These are phyloP conservation scores for Ulmus americana DNA, from an alignment of 331 rosid species.

Conservation along the genomic window DNA sequence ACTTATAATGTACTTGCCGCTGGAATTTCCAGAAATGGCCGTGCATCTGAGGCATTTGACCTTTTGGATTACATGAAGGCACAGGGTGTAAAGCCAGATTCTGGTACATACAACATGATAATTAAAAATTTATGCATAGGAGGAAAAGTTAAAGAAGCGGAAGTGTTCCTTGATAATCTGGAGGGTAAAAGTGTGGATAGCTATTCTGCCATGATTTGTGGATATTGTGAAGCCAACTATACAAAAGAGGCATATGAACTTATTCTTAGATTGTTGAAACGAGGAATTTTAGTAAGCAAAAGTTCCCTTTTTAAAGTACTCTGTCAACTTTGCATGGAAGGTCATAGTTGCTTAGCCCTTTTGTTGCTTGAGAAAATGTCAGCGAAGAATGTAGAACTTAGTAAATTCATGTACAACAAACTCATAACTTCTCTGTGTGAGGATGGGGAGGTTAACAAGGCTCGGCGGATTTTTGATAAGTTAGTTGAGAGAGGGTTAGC, in stretches of 20 bases:
- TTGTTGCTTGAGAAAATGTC: slow-evolving; percentile 38
- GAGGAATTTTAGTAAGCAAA: slow-evolving; percentile 32
- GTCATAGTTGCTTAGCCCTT: slow-evolving; percentile 30
- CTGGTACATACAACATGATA: slow-evolving; percentile 45
- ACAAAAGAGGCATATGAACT: slow-evolving; percentile 41
- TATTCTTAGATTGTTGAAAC: slow-evolving; percentile 37
- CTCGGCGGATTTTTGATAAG: slow-evolving; percentile 39
- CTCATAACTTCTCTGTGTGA: slow-evolving; percentile 55
- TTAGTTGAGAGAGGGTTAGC: slow-evolving; percentile 34
- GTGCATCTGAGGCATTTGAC: slow-evolving; percentile 23
- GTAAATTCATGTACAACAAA: slow-evolving; percentile 38
- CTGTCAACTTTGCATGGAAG: slow-evolving; percentile 45
- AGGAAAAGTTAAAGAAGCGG: slow-evolving; percentile 61
- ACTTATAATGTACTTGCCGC: slow-evolving; percentile 59
- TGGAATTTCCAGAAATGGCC: slow-evolving; percentile 52
- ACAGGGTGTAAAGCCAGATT: slow-evolving; percentile 45
- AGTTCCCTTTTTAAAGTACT: slow-evolving; percentile 41
- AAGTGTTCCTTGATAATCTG: slow-evolving; percentile 35
- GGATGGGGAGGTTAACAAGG: slow-evolving; percentile 42
- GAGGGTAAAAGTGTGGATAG: slow-evolving; percentile 45
- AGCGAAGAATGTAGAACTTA: slow-evolving; percentile 41
- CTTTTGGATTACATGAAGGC: slow-evolving; percentile 49
- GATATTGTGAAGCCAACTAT: slow-evolving; percentile 55
- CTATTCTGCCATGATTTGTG: slow-evolving; percentile 57
- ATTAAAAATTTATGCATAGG: slow-evolving; percentile 59